phyloP scores from a whole-genome alignment of 1,139 yeast genomes.

The Candida dubliniensis region DNA sequence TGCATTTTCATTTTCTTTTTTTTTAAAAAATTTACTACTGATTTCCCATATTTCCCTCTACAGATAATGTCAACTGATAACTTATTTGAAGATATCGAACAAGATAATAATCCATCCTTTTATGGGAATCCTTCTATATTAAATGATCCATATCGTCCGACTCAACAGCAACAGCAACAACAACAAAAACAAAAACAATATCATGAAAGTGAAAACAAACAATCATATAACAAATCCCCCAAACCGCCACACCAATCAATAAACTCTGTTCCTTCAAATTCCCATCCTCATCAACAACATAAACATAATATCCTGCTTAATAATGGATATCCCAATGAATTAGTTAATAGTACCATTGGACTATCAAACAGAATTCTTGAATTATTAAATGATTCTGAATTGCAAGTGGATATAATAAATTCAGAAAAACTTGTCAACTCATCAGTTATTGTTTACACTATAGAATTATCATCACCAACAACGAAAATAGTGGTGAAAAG shows the following conservation, averaged over 20 bases:
- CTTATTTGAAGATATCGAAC: slow-evolving; percentile 43
- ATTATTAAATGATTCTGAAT: slow-evolving; percentile 28
- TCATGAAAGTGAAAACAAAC: slow-evolving; percentile 1
- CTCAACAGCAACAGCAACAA: neutral
- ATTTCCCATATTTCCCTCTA: neutral
- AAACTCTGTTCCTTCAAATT: neutral
- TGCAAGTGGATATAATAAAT: slow-evolving; percentile 32
- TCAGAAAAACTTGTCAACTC: slow-evolving; percentile 42
- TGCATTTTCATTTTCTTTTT: neutral
- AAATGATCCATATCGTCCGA: slow-evolving; percentile 27
- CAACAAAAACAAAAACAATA: neutral
- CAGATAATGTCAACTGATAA: slow-evolving; percentile 16
- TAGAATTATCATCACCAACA: slow-evolving; percentile 24
- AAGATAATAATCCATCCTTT: slow-evolving; percentile 50
- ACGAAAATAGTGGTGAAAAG: slow-evolving; percentile 41
- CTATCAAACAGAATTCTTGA: slow-evolving; percentile 38
- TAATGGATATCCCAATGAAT: slow-evolving; percentile 18
- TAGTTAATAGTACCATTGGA: slow-evolving; percentile 38
- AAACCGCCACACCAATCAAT: slow-evolving; percentile 6
- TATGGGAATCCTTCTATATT: slow-evolving; percentile 36
- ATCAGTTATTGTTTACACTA: slow-evolving; percentile 43
- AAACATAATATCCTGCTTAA: neutral
- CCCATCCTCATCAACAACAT: neutral
- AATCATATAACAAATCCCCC: slow-evolving; percentile 3
- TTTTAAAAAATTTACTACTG: neutral